Evolutionary conservation across 768 basidiomycete species (phyloP), one percentile per base, ranked within the genome.

Genomic region (Naematelia encephala): DNA sequence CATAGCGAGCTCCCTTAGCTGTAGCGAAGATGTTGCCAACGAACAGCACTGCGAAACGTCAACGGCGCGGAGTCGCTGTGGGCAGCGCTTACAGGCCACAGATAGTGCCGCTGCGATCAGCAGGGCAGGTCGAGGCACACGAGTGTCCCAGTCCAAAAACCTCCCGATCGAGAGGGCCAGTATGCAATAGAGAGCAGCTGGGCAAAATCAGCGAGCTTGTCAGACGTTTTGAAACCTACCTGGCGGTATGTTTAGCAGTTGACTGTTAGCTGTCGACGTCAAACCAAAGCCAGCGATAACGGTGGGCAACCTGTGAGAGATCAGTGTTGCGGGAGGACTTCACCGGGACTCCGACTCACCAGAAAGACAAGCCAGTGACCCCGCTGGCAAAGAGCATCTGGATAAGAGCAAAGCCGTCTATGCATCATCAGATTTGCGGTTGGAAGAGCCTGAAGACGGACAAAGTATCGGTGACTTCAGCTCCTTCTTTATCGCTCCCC

Each of bases 301-400:
- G 5, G 68, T 64, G 1, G 68, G 68, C 0, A 69, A 56, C 70
- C 70, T 68, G 59, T 66, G 69, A 3, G 55, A 29, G n/a, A 63
- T 48, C 14, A n/a, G n/a, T n/a, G n/a, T n/a, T n/a, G n/a, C n/a
- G n/a, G n/a, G n/a, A n/a, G n/a, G n/a, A n/a, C n/a, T n/a, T n/a
- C n/a, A n/a, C n/a, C n/a, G n/a, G n/a, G n/a, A n/a, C n/a, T n/a
- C n/a, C n/a, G n/a, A n/a, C n/a, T n/a, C n/a, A n/a, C n/a, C n/a
- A n/a, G n/a, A n/a, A n/a, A n/a, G n/a, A n/a, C n/a, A n/a, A n/a
- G n/a, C 68, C 68, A 39, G 50, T 47, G 0, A 54, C 57, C 14
- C 59, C 63, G 22, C 48, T 60, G 46, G 54, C 55, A 27, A 49
- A 22, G 42, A n/a, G 23, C 44, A 46, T 5, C n/a, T 46, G n/a